Evolutionary conservation across 805 yeast species (phyloP), one percentile per base, ranked within the genome.

Genomic region (Metschnikowia continentalis): DNA sequence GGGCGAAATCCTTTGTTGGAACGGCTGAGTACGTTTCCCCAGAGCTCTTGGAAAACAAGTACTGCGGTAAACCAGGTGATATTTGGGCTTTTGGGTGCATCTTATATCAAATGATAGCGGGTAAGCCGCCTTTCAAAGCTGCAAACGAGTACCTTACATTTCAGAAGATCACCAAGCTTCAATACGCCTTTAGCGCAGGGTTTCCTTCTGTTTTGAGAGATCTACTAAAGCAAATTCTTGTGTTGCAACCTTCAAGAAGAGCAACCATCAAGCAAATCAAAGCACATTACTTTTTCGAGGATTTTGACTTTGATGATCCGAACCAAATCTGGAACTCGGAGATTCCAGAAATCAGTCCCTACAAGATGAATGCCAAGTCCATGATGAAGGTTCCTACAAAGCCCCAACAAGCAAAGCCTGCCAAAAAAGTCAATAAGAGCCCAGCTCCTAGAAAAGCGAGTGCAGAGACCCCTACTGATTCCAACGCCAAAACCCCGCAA

Each of bases 11-110:
- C 0, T 88, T 88, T 69, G 95, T 88, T 30, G 96, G 96, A 3
- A 87, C 92, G 0, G 92, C 92, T 0, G 92, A 86, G 59, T 86
- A 86, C 59, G 91, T 87, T 6, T 84, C 91, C 0, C 95, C 96
- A 0, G 96, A 88, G 60, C 69, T 88, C 36, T 70, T 88, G 52
- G 88, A 84, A 55, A 87, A 79, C 60, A 87, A 86, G 60, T 84
- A 81, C 58, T 77, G 82, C 58, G 84, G 85, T 5, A 80, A 79
- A 54, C 76, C 82, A 0, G 80, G 82, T 20, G 86, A 81, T 60
- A 66, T 81, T 15, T 81, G 86, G 86, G 84, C 86, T 0, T 71
- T 79, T 54, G 86, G 83, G 2, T 81, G 86, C 63, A 76, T 81
- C 8, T 62, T 81, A 8, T 81, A 79, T 57, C 86, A 81, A 59